These are phyloP conservation scores for Scedosporium apiospermum DNA, from an alignment of 2,329 filamentous ascomycete genomes.

Conservation along the genomic window DNA sequence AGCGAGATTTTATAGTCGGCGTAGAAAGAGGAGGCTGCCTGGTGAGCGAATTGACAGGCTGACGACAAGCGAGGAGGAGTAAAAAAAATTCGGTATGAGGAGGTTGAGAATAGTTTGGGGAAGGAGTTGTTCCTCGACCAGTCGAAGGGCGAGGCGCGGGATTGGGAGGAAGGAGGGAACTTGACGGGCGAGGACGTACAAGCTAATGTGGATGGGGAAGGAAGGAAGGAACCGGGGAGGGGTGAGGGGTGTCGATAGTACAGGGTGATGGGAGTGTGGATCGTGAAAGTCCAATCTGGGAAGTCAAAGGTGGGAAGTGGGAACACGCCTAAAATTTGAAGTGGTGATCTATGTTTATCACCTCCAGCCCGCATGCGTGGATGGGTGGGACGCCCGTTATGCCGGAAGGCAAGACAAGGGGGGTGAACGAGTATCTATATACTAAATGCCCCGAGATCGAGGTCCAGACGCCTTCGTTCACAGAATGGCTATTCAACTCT, in stretches of 20 bases:
- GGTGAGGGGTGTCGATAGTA: not conserved
- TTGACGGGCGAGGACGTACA: not conserved
- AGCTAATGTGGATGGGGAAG: not conserved
- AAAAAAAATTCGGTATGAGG: not conserved
- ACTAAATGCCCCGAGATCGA: not conserved
- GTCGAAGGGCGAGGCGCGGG: slow-evolving; percentile 3
- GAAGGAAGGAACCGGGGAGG: not conserved
- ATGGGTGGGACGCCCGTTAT: not conserved
- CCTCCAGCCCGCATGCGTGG: not conserved
- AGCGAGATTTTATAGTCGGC: not conserved
- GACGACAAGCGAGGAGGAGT: not conserved
- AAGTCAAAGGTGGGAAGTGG: not conserved
- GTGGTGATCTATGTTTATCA: not conserved
- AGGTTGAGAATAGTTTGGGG: slow-evolving; percentile 1
- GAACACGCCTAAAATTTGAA: not conserved
- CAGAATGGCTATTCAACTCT: not conserved
- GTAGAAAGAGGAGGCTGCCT: not conserved
- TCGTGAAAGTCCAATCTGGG: not conserved
- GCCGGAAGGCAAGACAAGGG: not conserved
- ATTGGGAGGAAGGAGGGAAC: not conserved
- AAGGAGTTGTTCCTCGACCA: slow-evolving; percentile 2
- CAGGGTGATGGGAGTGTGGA: not conserved
- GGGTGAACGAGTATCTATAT: not conserved
- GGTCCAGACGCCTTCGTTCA: not conserved
- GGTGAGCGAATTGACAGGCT: not conserved